Evolutionary conservation across 1,139 yeast species (phyloP).

Genomic region (Yamadazyma trypodendri): DNA sequence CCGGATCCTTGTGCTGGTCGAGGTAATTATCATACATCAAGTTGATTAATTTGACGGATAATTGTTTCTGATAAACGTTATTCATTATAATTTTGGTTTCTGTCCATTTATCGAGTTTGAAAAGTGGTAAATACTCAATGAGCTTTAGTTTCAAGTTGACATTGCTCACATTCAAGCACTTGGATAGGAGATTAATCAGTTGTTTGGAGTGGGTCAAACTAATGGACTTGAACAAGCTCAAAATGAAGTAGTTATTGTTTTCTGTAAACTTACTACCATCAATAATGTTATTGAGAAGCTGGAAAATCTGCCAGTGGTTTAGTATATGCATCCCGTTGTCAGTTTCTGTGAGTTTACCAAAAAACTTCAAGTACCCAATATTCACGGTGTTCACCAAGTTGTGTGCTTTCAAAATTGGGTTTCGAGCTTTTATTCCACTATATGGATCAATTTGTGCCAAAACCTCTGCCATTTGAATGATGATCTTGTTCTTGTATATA

Average conservation of each 20-base stretch:
- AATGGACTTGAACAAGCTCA: conserved; percentile 47
- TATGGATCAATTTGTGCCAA: conserved; percentile 82
- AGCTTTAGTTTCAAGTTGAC: conserved; percentile 29
- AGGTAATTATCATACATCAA: conserved; percentile 18
- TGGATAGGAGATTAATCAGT: conserved; percentile 62
- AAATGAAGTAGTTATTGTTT: conserved; percentile 54
- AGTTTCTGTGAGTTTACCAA: conserved; percentile 68
- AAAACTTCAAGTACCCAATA: conserved; percentile 71
- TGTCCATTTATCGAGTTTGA: conserved; percentile 35
- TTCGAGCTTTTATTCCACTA: conserved; percentile 71
- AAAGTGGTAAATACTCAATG: conserved; percentile 13
- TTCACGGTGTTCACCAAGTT: conserved; percentile 66
- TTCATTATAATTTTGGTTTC: conserved; percentile 54
- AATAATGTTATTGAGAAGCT: conserved; percentile 72
- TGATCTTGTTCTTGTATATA: conserved; percentile 67
- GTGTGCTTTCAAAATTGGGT: conserved; percentile 66
- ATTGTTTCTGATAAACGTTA: conserved; percentile 50
- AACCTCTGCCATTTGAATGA: conserved; percentile 86
- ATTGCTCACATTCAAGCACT: conserved; percentile 61
- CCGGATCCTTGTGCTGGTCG: conserved; percentile 18
- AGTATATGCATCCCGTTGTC: conserved; percentile 64
- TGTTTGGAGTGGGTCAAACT: conserved; percentile 46
- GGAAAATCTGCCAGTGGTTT: conserved; percentile 82
- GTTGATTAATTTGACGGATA: conserved; percentile 50
- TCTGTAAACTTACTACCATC: conserved; percentile 35